phyloP scores from a whole-genome alignment of 1,284 basidiomycete species.

The Trichosporon sp. region DNA sequence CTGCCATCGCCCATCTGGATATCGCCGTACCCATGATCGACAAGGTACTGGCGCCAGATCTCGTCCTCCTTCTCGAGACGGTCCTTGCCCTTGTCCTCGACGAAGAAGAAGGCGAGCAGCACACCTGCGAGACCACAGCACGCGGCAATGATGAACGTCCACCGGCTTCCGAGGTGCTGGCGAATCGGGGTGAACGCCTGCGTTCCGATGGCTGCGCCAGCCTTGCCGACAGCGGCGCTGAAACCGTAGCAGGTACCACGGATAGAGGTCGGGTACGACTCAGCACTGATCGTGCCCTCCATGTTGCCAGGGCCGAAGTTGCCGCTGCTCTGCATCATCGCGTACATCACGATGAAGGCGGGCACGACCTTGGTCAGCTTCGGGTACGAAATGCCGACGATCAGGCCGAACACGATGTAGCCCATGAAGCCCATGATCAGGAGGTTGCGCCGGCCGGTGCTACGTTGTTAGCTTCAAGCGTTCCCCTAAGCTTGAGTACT shows the following conservation, averaged over 20 bases:
- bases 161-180: slow-evolving; percentile 44
- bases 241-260: slow-evolving; percentile 70
- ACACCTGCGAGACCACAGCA: slow-evolving; percentile 50
- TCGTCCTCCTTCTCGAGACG: slow-evolving; percentile 54
- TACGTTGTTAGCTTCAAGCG: slow-evolving; percentile 12
- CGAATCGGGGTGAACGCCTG: slow-evolving; percentile 64
- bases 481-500: neutral
- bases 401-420: slow-evolving; percentile 69
- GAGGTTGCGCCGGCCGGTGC: slow-evolving; percentile 39
- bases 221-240: slow-evolving; percentile 68
- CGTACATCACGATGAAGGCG: slow-evolving; percentile 35
- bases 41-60: slow-evolving; percentile 51
- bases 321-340: slow-evolving; percentile 57
- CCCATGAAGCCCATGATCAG: slow-evolving; percentile 62
- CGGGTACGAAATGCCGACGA: slow-evolving; percentile 68
- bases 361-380: slow-evolving; percentile 68
- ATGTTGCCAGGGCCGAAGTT: slow-evolving; percentile 75
- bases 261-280: slow-evolving; percentile 69
- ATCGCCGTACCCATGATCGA: slow-evolving; percentile 42
- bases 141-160: slow-evolving; percentile 49
- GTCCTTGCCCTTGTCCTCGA: slow-evolving; percentile 54
- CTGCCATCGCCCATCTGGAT: slow-evolving; percentile 52
- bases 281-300: slow-evolving; percentile 63
- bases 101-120: slow-evolving; percentile 50
- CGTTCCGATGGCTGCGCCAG: slow-evolving; percentile 74